Base-by-base conservation (phyloP, 2,329 filamentous ascomycete genomes). In the Aspergillus oerlinghausenensis region DNA sequence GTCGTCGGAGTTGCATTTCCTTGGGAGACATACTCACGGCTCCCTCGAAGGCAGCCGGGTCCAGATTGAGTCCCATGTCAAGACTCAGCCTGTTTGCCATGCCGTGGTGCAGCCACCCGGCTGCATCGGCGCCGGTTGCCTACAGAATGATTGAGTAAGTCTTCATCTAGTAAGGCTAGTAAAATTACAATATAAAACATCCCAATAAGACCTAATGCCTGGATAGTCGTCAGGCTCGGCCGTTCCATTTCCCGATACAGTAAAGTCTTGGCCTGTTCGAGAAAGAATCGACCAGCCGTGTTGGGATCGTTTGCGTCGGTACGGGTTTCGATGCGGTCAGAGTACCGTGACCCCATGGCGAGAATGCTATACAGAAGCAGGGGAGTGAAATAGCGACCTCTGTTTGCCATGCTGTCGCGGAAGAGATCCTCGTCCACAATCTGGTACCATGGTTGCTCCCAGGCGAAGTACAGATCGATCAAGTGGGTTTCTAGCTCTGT, bases 21-120 rank as follows among this genome's bases (percentile, higher is more conserved):
- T 69, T 62, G 0, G 48, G 19, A 0, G 67, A 55, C 35, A 74
- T 60, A 11, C 60, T 51, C 42, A 61, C 63, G 8, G 69, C 63
- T 17, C 65, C 65, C 11, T 61, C 59, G 4, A 73, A 56, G 10
- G 64, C 64, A 0, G 64, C 60, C 1, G 68, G 63, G 28, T 75
- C 72, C 11, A 74, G 60, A 28, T 76, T 74, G 0, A 75, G 58
- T 1, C 73, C 73, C 71, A 75, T 73, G 29, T 76, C 73, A 0
- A 75, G 64, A 9, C 66, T 67, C 11, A 76, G 54, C 3, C 71
- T 65, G 50, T 60, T 69, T 1, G 73, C 73, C 68, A 75, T 74
- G 1, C 73, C 73, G n/a, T 73, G 68, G 45, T 73, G 66, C 8
- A 74, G 65, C 71, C 71, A 74, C 1, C 71, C 69, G 1, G 70